These are phyloP conservation scores for Suillus tomentosus DNA, from an alignment of 768 basidiomycete species.

Conservation along the genomic window DNA sequence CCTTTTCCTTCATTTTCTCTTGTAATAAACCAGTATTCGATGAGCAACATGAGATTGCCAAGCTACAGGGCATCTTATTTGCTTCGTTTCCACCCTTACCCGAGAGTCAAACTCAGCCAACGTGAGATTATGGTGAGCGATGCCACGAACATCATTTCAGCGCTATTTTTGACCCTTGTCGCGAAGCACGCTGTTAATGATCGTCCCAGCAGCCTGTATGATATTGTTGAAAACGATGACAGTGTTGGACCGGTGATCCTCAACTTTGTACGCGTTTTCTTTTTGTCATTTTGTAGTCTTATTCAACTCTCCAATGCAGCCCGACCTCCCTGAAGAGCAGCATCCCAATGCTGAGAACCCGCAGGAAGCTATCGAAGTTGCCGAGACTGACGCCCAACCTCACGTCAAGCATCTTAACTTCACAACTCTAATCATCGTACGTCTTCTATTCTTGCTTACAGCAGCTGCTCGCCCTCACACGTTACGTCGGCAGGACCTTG, in stretches of 20 bases:
- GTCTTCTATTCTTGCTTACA: not conserved
- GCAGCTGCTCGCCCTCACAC: not conserved
- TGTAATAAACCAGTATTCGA: not conserved
- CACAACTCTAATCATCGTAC: conserved; percentile 6
- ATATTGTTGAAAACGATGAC: not conserved
- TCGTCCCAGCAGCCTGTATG: not conserved
- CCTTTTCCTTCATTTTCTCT: conserved; percentile 5
- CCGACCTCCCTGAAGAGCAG: not conserved
- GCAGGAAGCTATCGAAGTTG: not conserved
- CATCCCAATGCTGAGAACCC: not conserved
- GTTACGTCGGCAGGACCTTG: not conserved
- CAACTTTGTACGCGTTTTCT: not conserved
- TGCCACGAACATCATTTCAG: not conserved
- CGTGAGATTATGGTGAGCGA: conserved; percentile 13
- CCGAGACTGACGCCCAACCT: conserved; percentile 2
- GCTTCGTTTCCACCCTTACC: conserved; percentile 17
- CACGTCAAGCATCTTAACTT: conserved; percentile 3
- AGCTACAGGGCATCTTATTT: conserved; percentile 16
- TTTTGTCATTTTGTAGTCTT: not conserved
- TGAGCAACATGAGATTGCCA: conserved; percentile 9
- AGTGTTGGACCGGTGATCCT: not conserved
- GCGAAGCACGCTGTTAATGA: not conserved
- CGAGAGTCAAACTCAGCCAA: conserved; percentile 11
- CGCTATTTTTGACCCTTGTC: conserved; percentile 7
- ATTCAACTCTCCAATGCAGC: not conserved